These are phyloP conservation scores for Mortierella hygrophila DNA, from an alignment of 192 early-diverging fungal species.

Conservation along the genomic window DNA sequence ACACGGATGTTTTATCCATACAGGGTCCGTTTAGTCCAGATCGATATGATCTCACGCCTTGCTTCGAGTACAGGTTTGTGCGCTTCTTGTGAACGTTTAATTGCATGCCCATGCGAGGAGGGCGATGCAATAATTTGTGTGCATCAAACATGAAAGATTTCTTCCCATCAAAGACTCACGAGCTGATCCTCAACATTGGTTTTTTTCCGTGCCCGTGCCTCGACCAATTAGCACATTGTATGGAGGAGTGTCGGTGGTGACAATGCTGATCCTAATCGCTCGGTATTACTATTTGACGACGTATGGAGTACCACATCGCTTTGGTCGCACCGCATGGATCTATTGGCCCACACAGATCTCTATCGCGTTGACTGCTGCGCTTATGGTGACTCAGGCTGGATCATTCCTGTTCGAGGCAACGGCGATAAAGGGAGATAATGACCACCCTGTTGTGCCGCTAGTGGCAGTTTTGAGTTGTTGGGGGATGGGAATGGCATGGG, in stretches of 20 bases:
- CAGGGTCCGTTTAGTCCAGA: slow-evolving; percentile 36
- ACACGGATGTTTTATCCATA: too few relatives aligned
- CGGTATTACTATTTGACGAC: not conserved
- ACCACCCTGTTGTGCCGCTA: not conserved
- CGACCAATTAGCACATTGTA: slow-evolving; percentile 4
- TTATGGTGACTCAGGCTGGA: not conserved
- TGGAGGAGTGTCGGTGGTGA: not conserved
- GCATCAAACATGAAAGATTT: not conserved
- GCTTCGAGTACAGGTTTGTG: slow-evolving; percentile 41
- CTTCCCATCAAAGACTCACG: not conserved
- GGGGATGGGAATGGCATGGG: slow-evolving; percentile 29
- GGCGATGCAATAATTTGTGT: too few relatives aligned
- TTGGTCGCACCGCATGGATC: slow-evolving; percentile 37
- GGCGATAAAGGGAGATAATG: not conserved
- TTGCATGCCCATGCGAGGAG: not conserved
- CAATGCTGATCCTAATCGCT: not conserved
- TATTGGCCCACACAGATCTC: slow-evolving; percentile 42
- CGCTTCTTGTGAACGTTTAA: not conserved
- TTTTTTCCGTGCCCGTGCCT: not conserved
- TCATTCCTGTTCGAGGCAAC: not conserved
- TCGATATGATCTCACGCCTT: slow-evolving; percentile 39
- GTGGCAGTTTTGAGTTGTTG: slow-evolving; percentile 8
- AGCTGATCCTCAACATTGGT: not conserved
- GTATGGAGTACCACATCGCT: not conserved
- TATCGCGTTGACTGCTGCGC: slow-evolving; percentile 19